Conservation (phyloP, 306 rosid species). For the Cucumis hystrix region DNA sequence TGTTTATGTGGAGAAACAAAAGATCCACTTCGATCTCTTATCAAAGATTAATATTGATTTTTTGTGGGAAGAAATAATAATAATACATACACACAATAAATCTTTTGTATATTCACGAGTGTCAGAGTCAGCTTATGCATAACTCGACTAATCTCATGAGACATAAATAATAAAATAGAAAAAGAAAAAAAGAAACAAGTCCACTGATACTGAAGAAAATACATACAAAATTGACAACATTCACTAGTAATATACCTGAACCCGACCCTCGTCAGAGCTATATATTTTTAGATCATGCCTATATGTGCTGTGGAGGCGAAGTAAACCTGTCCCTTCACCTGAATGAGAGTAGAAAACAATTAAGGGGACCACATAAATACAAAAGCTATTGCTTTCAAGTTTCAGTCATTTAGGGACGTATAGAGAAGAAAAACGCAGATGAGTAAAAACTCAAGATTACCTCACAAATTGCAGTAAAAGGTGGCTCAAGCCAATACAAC, state of each 20-base stretch:
- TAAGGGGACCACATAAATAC: background rate
- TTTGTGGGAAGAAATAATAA: background rate
- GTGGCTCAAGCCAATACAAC: background rate
- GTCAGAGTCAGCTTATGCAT: too few species aligned
- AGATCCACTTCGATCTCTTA: background rate
- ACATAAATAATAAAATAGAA: background rate
- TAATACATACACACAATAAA: background rate
- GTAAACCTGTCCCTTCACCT: slow-evolving; percentile 98
- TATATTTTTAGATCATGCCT: slow-evolving; percentile 96
- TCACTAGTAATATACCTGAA: slow-evolving; percentile 54
- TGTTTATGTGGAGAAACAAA: background rate
- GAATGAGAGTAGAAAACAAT: slow-evolving; percentile 21
- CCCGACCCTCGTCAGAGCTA: slow-evolving; percentile 99
- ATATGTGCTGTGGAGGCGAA: slow-evolving; percentile 96
- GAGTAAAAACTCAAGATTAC: background rate
- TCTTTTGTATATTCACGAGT: too few species aligned
- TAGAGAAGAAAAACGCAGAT: background rate
- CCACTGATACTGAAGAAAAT: background rate
- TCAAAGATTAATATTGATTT: background rate
- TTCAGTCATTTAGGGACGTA: background rate
- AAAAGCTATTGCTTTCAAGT: background rate
- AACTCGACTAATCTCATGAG: too few species aligned
- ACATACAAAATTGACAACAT: background rate
- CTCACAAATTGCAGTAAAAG: background rate
- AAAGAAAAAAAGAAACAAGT: background rate